A percentile compares a stretch with the other conserved stretches of the same genome.
phyloP scores from a whole-genome alignment of 2,329 filamentous ascomycete genomes.

The Hypocrella siamensis region DNA sequence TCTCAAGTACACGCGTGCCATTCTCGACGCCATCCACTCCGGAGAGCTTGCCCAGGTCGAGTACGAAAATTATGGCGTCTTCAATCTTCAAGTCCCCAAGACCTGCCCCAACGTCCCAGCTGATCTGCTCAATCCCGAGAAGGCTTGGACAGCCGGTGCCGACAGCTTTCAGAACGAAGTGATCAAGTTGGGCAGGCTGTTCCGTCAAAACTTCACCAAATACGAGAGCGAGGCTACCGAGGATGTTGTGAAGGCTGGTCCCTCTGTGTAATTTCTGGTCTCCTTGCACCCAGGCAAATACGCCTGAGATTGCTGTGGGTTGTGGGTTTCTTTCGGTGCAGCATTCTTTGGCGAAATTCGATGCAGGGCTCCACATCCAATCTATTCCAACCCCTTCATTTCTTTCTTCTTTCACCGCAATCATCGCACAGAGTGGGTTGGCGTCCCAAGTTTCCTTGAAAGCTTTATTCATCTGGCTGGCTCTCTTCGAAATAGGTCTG shows the following conservation, averaged over 20 bases:
- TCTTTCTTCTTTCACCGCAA: background rate
- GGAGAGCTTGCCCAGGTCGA: conserved; percentile 86
- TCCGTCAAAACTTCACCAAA: conserved; percentile 97
- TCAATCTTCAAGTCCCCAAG: conserved; percentile 95
- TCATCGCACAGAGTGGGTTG: too few relatives aligned
- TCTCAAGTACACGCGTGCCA: conserved; percentile 95
- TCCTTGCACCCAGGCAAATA: background rate
- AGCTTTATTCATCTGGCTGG: too few relatives aligned
- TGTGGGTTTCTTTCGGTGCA: too few relatives aligned
- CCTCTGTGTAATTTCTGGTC: conserved; percentile 15
- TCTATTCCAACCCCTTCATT: background rate
- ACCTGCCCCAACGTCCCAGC: conserved; percentile 74
- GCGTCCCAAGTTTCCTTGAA: too few relatives aligned
- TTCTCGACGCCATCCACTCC: conserved; percentile 94
- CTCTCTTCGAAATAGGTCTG: too few relatives aligned
- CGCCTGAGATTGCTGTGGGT: too few relatives aligned
- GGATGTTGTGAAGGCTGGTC: conserved; percentile 58
- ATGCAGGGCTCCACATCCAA: too few relatives aligned
- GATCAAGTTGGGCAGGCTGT: conserved; percentile 74
- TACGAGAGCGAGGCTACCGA: conserved; percentile 71
- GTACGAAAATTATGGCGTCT: conserved; percentile 90
- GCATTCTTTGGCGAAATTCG: too few relatives aligned
- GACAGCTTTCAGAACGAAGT: conserved; percentile 80
- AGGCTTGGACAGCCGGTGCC: conserved; percentile 71
- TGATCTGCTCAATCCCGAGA: conserved; percentile 89